A percentile compares a stretch with the other conserved stretches of the same genome.
Evolutionary conservation across 306 rosid genomes (phyloP).

Genomic region (Quercus mongolica): DNA sequence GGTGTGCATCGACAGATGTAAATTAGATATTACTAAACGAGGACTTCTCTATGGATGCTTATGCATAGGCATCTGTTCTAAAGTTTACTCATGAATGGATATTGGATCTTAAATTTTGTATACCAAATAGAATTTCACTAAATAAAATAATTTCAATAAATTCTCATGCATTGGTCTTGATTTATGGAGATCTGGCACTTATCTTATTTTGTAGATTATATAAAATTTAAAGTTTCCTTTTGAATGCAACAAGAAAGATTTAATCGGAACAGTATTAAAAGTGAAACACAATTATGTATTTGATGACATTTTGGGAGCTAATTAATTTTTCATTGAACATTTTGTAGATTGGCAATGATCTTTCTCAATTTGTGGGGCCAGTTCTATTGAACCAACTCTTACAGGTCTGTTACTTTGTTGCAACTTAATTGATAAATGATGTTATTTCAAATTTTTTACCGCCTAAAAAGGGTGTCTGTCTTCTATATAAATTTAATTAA

Average conservation of each 20-base stretch:
- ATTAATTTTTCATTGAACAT: constrained; percentile 8
- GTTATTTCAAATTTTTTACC: background rate
- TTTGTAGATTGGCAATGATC: constrained; percentile 71
- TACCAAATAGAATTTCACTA: background rate
- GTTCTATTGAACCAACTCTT: constrained; percentile 63
- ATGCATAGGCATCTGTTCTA: background rate
- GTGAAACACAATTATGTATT: background rate
- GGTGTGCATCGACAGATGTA: background rate
- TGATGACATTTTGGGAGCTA: constrained; percentile 11
- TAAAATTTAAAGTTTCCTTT: background rate
- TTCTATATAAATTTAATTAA: background rate
- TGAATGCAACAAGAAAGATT: background rate
- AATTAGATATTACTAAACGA: background rate
- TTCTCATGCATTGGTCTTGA: background rate
- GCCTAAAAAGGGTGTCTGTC: background rate
- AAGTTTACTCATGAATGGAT: background rate
- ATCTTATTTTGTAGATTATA: too few relatives aligned
- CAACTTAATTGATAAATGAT: constrained; percentile 2
- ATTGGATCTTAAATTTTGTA: background rate
- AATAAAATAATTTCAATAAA: background rate
- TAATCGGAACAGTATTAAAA: background rate
- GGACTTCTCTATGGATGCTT: background rate
- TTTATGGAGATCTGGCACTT: background rate
- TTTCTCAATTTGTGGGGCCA: constrained; percentile 80
- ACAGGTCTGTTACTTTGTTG: constrained; percentile 43